Conservation (phyloP, 768 basidiomycete species). For the Tephrocybe sp. region DNA sequence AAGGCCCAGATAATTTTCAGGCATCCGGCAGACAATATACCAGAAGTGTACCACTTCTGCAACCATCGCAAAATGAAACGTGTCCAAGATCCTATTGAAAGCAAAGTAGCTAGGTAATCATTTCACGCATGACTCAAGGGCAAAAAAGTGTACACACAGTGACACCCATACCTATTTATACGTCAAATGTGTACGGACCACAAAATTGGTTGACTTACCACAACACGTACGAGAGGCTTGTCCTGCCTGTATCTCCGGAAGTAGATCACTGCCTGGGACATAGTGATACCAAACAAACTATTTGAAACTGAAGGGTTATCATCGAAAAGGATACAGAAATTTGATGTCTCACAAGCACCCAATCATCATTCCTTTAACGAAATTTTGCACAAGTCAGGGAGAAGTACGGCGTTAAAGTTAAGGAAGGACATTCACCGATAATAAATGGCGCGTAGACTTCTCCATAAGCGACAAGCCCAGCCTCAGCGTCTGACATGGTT, state of each 20-base stretch:
- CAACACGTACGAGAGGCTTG: slow-evolving; percentile 1
- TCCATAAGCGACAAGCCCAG: slow-evolving; percentile 6
- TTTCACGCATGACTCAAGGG: too few relatives aligned
- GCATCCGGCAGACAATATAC: slow-evolving; percentile 7
- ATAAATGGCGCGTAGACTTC: slow-evolving; percentile 10
- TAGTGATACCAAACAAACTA: slow-evolving; percentile 10
- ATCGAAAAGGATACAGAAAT: background rate
- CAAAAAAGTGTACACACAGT: background rate
- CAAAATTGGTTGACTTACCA: background rate
- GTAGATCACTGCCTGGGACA: slow-evolving; percentile 10
- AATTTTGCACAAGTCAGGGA: background rate
- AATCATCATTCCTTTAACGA: slow-evolving; percentile 10
- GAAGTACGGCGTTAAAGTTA: background rate
- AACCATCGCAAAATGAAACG: slow-evolving; percentile 12
- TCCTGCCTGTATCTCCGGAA: slow-evolving; percentile 9
- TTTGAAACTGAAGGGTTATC: background rate
- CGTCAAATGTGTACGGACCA: background rate
- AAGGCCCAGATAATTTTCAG: slow-evolving; percentile 5
- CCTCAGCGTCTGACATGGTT: slow-evolving; percentile 1
- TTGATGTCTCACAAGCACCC: slow-evolving; percentile 8
- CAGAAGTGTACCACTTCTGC: slow-evolving; percentile 12
- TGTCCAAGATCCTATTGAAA: slow-evolving; percentile 5
- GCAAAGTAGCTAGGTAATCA: too few relatives aligned
- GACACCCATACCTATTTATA: slow-evolving; percentile 10
- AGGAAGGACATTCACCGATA: slow-evolving; percentile 1